Conservation (phyloP, 2,329 filamentous ascomycete genomes). For the Mollisiaceae sp. region DNA sequence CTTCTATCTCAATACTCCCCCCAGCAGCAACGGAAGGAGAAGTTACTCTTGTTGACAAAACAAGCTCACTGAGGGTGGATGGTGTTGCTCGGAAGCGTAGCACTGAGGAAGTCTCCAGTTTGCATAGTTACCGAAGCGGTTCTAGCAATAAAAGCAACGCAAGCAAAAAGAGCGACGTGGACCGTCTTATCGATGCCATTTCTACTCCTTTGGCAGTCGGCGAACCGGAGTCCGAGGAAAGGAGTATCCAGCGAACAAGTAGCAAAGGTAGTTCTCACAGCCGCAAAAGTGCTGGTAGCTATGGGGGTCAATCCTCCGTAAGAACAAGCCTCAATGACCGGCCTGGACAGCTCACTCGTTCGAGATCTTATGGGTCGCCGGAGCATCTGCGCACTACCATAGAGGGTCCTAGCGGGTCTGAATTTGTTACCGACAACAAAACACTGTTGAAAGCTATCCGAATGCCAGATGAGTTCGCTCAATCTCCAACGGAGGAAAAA, state of each 20-base stretch:
- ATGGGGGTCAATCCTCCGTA: constrained; percentile 16
- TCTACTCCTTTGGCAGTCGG: constrained; percentile 60
- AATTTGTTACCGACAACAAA: constrained; percentile 46
- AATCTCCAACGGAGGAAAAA: constrained; percentile 13
- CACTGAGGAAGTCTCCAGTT: constrained; percentile 34
- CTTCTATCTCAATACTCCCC: constrained; percentile 21
- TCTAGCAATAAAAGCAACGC: constrained; percentile 41
- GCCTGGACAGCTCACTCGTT: constrained; percentile 26
- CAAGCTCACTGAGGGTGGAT: constrained; percentile 38
- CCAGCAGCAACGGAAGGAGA: constrained; percentile 52
- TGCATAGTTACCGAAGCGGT: constrained; percentile 36
- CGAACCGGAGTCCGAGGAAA: constrained; percentile 42
- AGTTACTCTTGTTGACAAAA: constrained; percentile 64
- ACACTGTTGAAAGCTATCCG: constrained; percentile 51
- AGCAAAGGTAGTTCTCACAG: constrained; percentile 33
- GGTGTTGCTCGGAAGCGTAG: constrained; percentile 28
- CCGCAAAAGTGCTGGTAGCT: constrained; percentile 29
- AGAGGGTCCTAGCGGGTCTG: constrained; percentile 47
- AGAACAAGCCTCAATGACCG: not conserved
- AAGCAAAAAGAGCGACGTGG: constrained; percentile 66
- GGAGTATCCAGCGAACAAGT: constrained; percentile 26
- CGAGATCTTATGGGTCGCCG: constrained; percentile 32
- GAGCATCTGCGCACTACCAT: constrained; percentile 26
- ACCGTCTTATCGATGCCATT: constrained; percentile 74
- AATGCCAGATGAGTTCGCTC: constrained; percentile 50